phyloP scores from a whole-genome alignment of 495 filamentous ascomycete genomes.

The Aspergillus bertholletiae region DNA sequence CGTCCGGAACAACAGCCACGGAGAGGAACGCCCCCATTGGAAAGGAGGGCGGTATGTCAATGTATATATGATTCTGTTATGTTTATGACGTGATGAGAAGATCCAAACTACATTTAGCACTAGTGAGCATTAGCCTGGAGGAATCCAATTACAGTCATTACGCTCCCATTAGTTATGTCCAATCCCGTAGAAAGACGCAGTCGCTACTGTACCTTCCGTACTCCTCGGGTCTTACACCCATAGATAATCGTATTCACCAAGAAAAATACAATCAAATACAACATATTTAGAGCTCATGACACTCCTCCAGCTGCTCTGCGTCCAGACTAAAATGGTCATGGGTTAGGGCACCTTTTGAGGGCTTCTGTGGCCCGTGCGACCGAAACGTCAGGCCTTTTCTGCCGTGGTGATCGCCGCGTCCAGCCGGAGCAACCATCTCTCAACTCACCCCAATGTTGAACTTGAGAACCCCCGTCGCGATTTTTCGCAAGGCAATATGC shows the following conservation, averaged over 20 bases:
- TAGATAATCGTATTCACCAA: no score
- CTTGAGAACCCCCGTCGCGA: constrained; percentile 14
- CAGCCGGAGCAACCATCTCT: neutral
- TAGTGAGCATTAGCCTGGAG: constrained; percentile 7
- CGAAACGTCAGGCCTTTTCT: constrained; percentile 18
- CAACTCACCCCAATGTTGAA: constrained; percentile 26
- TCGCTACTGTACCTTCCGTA: no score
- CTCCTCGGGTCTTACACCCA: no score
- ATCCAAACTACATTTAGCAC: constrained; percentile 7
- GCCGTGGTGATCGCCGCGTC: constrained; percentile 5
- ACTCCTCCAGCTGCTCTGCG: no score
- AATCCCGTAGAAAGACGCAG: no score
- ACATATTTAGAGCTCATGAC: no score
- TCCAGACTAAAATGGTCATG: no score
- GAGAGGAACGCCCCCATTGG: constrained; percentile 3
- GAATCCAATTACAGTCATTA: constrained; percentile 12
- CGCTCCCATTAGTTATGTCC: no score
- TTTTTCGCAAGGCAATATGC: constrained; percentile 20
- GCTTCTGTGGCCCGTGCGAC: constrained; percentile 30
- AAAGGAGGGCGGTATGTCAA: constrained; percentile 3
- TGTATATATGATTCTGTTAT: constrained; percentile 26
- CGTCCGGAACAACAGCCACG: constrained; percentile 4
- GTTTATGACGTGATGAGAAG: constrained; percentile 36
- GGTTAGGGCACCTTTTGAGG: constrained; percentile 12
- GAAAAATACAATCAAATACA: no score